Evolutionary conservation across 2,329 filamentous ascomycete species (phyloP), one percentile per base, ranked within the genome.

Genomic region (Calonectria montana): DNA sequence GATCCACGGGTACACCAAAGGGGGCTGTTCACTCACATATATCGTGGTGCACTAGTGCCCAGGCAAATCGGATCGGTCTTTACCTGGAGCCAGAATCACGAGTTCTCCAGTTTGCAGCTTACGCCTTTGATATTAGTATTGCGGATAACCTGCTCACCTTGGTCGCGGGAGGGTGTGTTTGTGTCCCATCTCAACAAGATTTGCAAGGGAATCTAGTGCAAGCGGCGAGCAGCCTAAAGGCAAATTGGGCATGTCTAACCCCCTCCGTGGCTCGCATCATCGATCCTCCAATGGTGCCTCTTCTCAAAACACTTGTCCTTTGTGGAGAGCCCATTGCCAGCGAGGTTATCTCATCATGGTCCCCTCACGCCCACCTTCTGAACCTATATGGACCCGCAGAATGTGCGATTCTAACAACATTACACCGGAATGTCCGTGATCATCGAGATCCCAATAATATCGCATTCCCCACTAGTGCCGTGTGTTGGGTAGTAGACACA

Each of bases 1-100:
- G 77, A 3, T 75, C 70, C 16, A 81, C 78, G 0, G 80, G 77
- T 1, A 70, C 53, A 4, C 76, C 79, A 2, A 80, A 80, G 31
- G 79, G 76, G 12, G 70, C 75, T 15, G 53, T 75, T 9, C 59
- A 79, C 21, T 65, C 71, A 4, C 78, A 79, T 48, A 27, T 62
- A 7, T 59, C 62, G 15, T 43, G 39, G 39, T 43, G 39, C 47
- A 23, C 68, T 45, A 27, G 43, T 63, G 2, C 53, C 71, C 0
- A 61, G 72, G 2, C 41, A 37, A 10, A 21, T 48, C 7, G 59
- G 29, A 4, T 43, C 7, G 39, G 15, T 10, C 7, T 43, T 9
- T 16, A 16, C 41, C 65, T 16, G 29, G 57, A 8, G 65, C 37
- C 39, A 68, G 23, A 10, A 37, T n/a, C 29, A 65, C 59, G 69